Percentiles rank a stretch among this genome's conserved stretches.
Conservation (phyloP, 1,139 yeast genomes). For the Pichia terricola region DNA sequence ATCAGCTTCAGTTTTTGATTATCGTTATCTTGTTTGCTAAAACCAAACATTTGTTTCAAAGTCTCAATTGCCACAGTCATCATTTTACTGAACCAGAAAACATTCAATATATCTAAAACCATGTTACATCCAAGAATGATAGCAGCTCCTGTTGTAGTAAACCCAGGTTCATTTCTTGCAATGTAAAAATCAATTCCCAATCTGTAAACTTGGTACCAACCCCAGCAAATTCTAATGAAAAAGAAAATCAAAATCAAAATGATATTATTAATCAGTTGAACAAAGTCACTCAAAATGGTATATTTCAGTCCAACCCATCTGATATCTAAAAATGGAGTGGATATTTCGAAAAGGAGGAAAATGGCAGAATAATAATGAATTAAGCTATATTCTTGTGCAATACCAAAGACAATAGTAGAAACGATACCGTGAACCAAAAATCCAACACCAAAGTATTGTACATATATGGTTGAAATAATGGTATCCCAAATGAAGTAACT, state of each 20-base stretch:
- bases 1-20: slow-evolving; percentile 24
- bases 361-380: slow-evolving; percentile 76
- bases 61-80: slow-evolving; percentile 57
- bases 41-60: slow-evolving; percentile 24
- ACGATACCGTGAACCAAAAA: slow-evolving; percentile 81
- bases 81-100: slow-evolving; percentile 81
- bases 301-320: slow-evolving; percentile 84
- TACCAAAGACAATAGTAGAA: slow-evolving; percentile 64
- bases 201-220: slow-evolving; percentile 58
- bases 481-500: slow-evolving; percentile 96
- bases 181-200: slow-evolving; percentile 46
- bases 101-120: slow-evolving; percentile 58
- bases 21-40: slow-evolving; percentile 14
- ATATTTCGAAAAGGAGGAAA: slow-evolving; percentile 77
- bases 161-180: slow-evolving; percentile 33
- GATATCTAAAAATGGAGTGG: slow-evolving; percentile 86
- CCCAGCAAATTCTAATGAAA: slow-evolving; percentile 74
- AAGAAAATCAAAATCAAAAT: slow-evolving; percentile 64
- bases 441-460: slow-evolving; percentile 66
- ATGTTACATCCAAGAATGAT: slow-evolving; percentile 54
- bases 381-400: slow-evolving; percentile 56
- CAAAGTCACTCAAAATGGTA: slow-evolving; percentile 43
- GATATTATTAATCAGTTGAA: slow-evolving; percentile 61
- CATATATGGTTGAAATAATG: slow-evolving; percentile 50
- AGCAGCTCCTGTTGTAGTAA: slow-evolving; percentile 35